These are phyloP conservation scores for Suhomyces panamericanus DNA, from an alignment of 1,139 yeast species.

Conservation along the genomic window DNA sequence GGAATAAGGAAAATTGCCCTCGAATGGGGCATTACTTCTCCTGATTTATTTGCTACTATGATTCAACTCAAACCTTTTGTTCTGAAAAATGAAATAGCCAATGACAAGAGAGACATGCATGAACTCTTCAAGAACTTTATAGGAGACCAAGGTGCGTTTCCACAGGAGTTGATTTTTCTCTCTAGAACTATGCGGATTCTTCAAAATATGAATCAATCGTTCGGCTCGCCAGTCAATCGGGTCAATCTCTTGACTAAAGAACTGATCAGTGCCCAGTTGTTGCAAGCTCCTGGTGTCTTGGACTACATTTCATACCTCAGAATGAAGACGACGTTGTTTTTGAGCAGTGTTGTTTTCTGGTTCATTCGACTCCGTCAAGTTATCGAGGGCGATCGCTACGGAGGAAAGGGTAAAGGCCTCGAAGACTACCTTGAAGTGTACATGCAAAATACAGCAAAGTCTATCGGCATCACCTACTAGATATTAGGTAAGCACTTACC, in stretches of 20 bases:
- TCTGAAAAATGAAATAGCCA: constrained; percentile 11
- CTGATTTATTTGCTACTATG: constrained; percentile 63
- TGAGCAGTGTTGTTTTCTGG: constrained; percentile 47
- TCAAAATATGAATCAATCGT: constrained; percentile 63
- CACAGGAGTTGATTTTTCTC: constrained; percentile 62
- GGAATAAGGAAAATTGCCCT: constrained; percentile 51
- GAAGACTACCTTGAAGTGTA: constrained; percentile 51
- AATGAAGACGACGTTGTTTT: constrained; percentile 37
- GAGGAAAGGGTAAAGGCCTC: constrained; percentile 39
- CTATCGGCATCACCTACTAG: constrained; percentile 29
- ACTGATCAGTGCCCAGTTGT: constrained; percentile 38
- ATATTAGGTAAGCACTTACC: not conserved
- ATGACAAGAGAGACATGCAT: constrained; percentile 20
- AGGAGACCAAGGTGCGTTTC: constrained; percentile 64
- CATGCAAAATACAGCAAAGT: constrained; percentile 42
- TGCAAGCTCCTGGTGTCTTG: constrained; percentile 19
- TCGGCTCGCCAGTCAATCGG: constrained; percentile 75
- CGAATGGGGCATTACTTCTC: constrained; percentile 72
- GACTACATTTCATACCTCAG: constrained; percentile 28
- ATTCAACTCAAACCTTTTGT: constrained; percentile 51
- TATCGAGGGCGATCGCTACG: constrained; percentile 32
- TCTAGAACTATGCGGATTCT: constrained; percentile 74
- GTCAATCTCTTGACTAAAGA: constrained; percentile 60
- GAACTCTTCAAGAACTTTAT: constrained; percentile 44
- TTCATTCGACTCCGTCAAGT: constrained; percentile 42